These are phyloP conservation scores for Chiua virens DNA, from an alignment of 768 basidiomycete genomes.

Conservation along the genomic window DNA sequence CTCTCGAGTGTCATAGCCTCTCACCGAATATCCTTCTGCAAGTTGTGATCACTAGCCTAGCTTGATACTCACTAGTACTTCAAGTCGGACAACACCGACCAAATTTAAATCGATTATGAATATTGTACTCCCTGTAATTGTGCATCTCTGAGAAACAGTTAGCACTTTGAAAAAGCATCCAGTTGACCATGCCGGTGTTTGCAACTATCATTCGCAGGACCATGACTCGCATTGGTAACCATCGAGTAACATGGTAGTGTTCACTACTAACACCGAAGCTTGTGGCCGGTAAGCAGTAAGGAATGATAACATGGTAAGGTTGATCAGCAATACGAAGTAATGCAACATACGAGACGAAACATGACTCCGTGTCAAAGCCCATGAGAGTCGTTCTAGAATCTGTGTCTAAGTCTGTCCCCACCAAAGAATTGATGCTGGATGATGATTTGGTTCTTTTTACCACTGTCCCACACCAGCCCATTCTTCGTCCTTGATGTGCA, in stretches of 20 bases:
- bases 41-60: no score
- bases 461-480: constrained; percentile 29
- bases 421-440: not conserved
- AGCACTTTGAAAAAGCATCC: no score
- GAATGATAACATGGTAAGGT: constrained; percentile 3
- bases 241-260: no score
- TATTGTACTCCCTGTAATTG: no score
- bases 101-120: no score
- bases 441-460: constrained; percentile 17
- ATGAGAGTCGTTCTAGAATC: constrained; percentile 5
- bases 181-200: no score
- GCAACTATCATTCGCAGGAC: no score
- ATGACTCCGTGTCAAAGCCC: not conserved
- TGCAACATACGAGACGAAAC: constrained; percentile 9
- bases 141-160: no score
- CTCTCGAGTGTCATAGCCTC: not conserved
- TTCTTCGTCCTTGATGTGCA: constrained; percentile 41
- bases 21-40: not conserved
- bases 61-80: no score
- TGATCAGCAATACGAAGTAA: not conserved
- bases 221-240: no score
- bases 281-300: not conserved
- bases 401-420: constrained; percentile 9
- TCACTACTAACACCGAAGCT: no score
- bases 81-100: no score